Base-by-base conservation (phyloP, 257 asterid genomes). In the Lycium barbarum region DNA sequence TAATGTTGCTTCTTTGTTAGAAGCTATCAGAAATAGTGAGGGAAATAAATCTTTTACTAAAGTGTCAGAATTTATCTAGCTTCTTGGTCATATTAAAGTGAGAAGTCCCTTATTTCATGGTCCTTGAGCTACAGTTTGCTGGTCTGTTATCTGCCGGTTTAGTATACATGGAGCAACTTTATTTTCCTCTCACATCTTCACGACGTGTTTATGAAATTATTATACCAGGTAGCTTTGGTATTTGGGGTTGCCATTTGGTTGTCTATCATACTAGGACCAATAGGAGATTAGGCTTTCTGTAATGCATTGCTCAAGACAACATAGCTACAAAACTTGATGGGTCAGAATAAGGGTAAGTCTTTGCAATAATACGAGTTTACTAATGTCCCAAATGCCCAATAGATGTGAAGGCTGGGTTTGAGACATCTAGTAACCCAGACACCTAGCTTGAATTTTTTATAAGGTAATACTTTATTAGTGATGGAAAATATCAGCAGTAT, bases 191-290 rank as follows among this genome's bases (percentile, higher is more conserved):
- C 66, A 15, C 49, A 78, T 78, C 14, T 51, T 51, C 62, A 78
- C n/a, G 22, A 33, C 49, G 38, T 55, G 59, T 78, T 36, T 15
- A 78, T 53, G 65, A 78, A 53, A 53, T 78, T 53, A 36, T 35
- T 78, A 78, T 53, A 78, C 9, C 26, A 53, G 49, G 49, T 53
- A 65, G 45, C 62, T 26, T 53, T 78, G 82, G 82, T 78, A 53
- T 53, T 78, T 78, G 82, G 65, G 43, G 66, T 17, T 9, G 49
- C 33, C 66, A 14, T 53, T 78, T 35, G 49, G 82, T 53, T 53
- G 62, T 78, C 49, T 53, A 78, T 26, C 65, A 78, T 78, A 33
- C 65, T 53, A 53, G 82, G 82, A 78, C 65, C 66, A 78, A 78
- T 20, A 17, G 36, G 82, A 54, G 26, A 78, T 78, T 53, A 78